A percentile compares a stretch with the other conserved stretches of the same genome.
phyloP scores from a whole-genome alignment of 2,329 filamentous ascomycete genomes.

The Tothia fuscella region DNA sequence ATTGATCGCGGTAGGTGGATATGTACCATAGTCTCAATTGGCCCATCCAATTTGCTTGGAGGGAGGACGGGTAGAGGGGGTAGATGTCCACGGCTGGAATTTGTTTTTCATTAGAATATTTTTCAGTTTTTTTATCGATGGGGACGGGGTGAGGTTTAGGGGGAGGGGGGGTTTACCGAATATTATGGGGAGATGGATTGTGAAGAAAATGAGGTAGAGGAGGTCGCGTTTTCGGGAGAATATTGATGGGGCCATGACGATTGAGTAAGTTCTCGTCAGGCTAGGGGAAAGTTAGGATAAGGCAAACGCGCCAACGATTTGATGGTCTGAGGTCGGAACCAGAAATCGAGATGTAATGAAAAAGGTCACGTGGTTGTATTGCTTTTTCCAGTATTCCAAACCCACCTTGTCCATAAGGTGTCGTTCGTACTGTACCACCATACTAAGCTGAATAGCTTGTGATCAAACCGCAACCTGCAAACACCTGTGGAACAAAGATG shows the following conservation, averaged over 20 bases:
- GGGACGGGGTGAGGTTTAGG: not conserved
- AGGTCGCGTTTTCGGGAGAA: slow-evolving; percentile 31
- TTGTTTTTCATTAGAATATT: not conserved
- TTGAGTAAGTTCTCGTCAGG: no score
- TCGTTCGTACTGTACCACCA: no score
- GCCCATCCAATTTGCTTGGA: slow-evolving; percentile 39
- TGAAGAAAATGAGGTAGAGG: slow-evolving; percentile 48
- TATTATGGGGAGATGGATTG: slow-evolving; percentile 49
- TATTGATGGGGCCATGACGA: slow-evolving; percentile 6
- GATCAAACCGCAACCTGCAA: no score
- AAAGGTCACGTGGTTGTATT: no score
- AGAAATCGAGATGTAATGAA: no score
- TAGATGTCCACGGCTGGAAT: slow-evolving; percentile 52
- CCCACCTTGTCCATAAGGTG: no score
- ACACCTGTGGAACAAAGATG: no score
- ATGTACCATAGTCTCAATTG: slow-evolving; percentile 46
- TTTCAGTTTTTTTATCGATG: not conserved
- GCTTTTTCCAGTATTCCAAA: no score
- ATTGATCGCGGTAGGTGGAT: slow-evolving; percentile 48
- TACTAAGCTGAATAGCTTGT: no score
- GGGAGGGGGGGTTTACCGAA: slow-evolving; percentile 34
- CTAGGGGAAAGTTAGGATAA: no score
- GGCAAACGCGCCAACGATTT: no score
- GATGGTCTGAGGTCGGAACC: no score
- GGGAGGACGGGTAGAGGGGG: slow-evolving; percentile 41